Evolutionary conservation across 768 basidiomycete species (phyloP), one percentile per base, ranked within the genome.

Genomic region (Rhodosporidiobolus odoratus): DNA sequence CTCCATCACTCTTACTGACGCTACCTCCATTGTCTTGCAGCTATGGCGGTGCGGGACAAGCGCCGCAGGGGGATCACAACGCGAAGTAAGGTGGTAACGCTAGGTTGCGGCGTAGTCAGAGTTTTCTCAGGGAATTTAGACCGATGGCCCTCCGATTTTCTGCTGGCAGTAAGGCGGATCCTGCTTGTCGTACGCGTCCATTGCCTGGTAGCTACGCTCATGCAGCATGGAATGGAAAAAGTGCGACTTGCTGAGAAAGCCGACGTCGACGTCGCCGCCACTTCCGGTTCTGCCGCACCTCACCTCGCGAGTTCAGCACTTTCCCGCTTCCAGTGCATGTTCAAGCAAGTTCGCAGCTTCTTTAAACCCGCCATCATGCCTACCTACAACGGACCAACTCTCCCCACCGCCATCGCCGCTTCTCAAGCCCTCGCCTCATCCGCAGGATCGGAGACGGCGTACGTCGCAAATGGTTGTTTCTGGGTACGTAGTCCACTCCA

Each of bases 401-500:
- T 75, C 25, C 60, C 69, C 1, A 75, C 73, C 50, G 69, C 73
- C 27, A 54, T 71, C 38, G 59, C 61, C 32, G 56, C 62, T 2
- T 50, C 38, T 7, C 38, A 65, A 37, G 16, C 38, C 23, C 58
- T 60, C 52, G 17, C 68, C 40, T 17, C 69, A 7, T 1, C 35
- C 19, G 35, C 54, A 0, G 48, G 35, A 3, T 30, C 59, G 27
- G 56, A 65, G 48, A 21, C 21, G 41, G 67, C 66, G 12, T 41
- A 52, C 60, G 64, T 71, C 43, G 73, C 73, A 17, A 75, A 75
- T 45, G 73, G 73, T 4, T 75, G 68, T 57, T 68, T 67, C 59
- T 67, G 66, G 66, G 66, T 67, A 35, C 38, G 66, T 40, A 19
- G n/a, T n/a, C 8, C 19, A 4, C 7, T n/a, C 16, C 45, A 34